A percentile compares a stretch with the other conserved stretches of the same genome.
Conservation (phyloP, 1,284 basidiomycete genomes). For the Amylostereum chailletii region DNA sequence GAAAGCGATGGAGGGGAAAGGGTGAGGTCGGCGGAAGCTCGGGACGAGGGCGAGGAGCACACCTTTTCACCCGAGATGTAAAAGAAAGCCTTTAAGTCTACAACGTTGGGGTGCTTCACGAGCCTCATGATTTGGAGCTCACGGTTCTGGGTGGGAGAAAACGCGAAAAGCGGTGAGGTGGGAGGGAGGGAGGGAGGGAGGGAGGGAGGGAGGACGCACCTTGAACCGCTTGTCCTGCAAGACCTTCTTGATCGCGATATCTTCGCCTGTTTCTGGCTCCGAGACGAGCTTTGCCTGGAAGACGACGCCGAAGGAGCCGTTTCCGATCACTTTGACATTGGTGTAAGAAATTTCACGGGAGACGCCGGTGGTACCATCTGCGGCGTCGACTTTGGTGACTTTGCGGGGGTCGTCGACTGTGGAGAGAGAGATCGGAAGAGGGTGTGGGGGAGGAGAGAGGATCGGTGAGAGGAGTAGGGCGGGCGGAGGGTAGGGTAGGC, state of each 20-base stretch:
- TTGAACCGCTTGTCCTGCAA: conserved; percentile 99
- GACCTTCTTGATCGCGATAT: conserved; percentile 99
- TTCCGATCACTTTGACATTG: conserved; percentile 97
- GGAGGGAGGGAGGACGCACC: conserved; percentile 41
- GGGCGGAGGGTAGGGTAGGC: conserved; percentile 10
- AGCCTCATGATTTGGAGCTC: conserved; percentile 99
- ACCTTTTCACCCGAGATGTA: conserved; percentile 99
- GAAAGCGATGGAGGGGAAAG: conserved; percentile 11
- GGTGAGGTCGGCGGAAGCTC: not conserved
- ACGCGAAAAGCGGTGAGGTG: too few species aligned
- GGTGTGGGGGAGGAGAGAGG: conserved; percentile 15
- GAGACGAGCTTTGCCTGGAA: conserved; percentile 79
- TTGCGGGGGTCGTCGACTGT: conserved; percentile 92
- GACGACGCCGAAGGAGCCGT: conserved; percentile 98
- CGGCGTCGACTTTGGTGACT: conserved; percentile 90
- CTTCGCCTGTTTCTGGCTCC: conserved; percentile 57
- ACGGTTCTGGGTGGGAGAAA: conserved; percentile 65
- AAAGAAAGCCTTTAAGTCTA: conserved; percentile 97
- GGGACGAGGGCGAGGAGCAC: conserved; percentile 14
- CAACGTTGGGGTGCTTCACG: conserved; percentile 95
- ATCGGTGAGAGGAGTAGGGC: conserved; percentile 20
- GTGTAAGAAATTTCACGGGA: conserved; percentile 89
- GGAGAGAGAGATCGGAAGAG: conserved; percentile 22
- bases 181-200: not conserved
- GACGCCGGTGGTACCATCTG: conserved; percentile 89